These are phyloP conservation scores for Lablab purpureus DNA, from an alignment of 306 rosid species.

Conservation along the genomic window DNA sequence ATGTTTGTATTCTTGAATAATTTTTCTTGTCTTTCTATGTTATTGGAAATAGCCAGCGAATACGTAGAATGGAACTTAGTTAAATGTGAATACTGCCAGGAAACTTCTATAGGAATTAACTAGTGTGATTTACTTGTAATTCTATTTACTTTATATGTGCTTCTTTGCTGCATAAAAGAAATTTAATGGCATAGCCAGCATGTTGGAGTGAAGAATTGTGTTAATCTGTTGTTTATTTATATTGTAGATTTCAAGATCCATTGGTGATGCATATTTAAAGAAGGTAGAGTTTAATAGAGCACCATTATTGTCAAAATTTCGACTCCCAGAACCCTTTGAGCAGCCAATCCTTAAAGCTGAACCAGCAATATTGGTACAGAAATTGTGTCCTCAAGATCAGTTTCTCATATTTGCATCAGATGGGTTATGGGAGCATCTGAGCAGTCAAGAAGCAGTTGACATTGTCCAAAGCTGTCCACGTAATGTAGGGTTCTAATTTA, in stretches of 20 bases:
- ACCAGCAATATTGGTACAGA: conserved; percentile 75
- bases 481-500: conserved; percentile 64
- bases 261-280: conserved; percentile 97
- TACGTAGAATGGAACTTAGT: too few species aligned
- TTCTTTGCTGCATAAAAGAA: background rate
- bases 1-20: too few species aligned
- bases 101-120: background rate
- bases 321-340: conserved; percentile 74
- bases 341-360: conserved; percentile 88
- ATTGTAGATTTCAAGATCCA: conserved; percentile 89
- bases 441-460: conserved; percentile 90
- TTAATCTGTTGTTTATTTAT: conserved; percentile 29
- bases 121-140: background rate
- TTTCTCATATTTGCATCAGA: conserved; percentile 96
- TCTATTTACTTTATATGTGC: background rate
- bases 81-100: background rate
- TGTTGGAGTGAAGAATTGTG: conserved; percentile 23
- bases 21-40: too few species aligned
- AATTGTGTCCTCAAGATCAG: conserved; percentile 72
- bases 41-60: too few species aligned
- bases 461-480: conserved; percentile 80
- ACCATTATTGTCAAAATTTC: conserved; percentile 83
- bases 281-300: conserved; percentile 78
- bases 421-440: conserved; percentile 95
- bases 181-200: background rate